A percentile compares a stretch with the other conserved stretches of the same genome.
phyloP scores from a whole-genome alignment of 148 eudicot species.

The Rhododendron ferrugineum region DNA sequence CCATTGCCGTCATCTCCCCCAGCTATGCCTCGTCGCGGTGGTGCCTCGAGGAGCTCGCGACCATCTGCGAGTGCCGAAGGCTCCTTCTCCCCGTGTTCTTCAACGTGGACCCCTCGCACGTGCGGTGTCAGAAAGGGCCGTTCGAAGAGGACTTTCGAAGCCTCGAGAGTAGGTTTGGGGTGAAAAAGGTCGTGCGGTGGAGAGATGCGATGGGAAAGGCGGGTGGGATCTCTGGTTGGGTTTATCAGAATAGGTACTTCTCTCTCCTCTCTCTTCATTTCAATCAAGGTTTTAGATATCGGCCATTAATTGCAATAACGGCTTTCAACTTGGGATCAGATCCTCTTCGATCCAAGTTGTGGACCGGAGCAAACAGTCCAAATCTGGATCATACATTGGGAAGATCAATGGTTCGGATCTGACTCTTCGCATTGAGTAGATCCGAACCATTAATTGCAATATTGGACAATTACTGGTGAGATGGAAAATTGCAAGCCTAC shows the following conservation, averaged over 20 bases:
- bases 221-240: slow-evolving; percentile 35
- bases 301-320: too few species aligned
- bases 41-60: slow-evolving; percentile 44
- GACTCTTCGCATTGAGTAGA: too few species aligned
- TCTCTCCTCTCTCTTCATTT: too few species aligned
- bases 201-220: slow-evolving; percentile 25
- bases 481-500: too few species aligned
- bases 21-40: slow-evolving; percentile 39
- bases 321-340: too few species aligned
- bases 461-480: too few species aligned
- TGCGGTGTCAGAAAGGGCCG: slow-evolving; percentile 34
- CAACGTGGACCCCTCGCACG: slow-evolving; percentile 37
- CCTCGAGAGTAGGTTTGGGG: neutral
- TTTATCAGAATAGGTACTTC: neutral
- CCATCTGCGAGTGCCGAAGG: slow-evolving; percentile 21
- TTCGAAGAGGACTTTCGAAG: slow-evolving; percentile 24
- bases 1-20: slow-evolving; percentile 34
- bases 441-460: too few species aligned
- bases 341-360: too few species aligned
- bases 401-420: too few species aligned
- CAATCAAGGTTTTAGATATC: too few species aligned
- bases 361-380: too few species aligned
- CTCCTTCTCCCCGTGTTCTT: slow-evolving; percentile 47
- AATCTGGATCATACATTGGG: too few species aligned
- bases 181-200: slow-evolving; percentile 21